A percentile compares a stretch with the other conserved stretches of the same genome.
phyloP scores from a whole-genome alignment of 2,329 filamentous ascomycete genomes.

The Aspergillus thermomutatus region DNA sequence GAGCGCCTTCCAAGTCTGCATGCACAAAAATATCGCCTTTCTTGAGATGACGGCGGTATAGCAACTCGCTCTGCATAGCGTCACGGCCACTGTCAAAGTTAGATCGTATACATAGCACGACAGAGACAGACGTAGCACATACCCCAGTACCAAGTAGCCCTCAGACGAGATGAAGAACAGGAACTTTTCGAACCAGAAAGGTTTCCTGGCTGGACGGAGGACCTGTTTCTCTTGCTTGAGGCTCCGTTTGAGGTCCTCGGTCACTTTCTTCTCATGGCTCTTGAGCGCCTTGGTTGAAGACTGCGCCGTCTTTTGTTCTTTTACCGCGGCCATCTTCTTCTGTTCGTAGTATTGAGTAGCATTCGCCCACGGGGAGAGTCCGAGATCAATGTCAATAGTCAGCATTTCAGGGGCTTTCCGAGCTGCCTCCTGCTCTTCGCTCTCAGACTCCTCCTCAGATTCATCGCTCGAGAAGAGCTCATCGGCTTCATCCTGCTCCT shows the following conservation, averaged over 20 bases:
- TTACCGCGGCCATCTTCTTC: constrained; percentile 75
- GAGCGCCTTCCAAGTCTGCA: constrained; percentile 80
- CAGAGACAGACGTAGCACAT: constrained; percentile 12
- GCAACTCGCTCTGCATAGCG: constrained; percentile 80
- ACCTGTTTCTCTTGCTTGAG: constrained; percentile 90
- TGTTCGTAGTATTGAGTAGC: constrained; percentile 90
- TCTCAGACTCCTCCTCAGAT: constrained; percentile 46
- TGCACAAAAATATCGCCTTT: constrained; percentile 92
- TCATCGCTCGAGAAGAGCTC: constrained; percentile 61
- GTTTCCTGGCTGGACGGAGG: constrained; percentile 75
- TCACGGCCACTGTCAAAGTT: constrained; percentile 63
- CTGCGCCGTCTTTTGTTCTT: constrained; percentile 80
- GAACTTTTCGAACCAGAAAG: constrained; percentile 97
- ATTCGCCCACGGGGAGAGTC: constrained; percentile 80
- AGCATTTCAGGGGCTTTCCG: constrained; percentile 46
- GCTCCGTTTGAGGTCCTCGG: constrained; percentile 77
- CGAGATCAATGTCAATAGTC: constrained; percentile 79
- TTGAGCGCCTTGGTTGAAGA: constrained; percentile 81
- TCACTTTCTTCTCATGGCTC: constrained; percentile 85
- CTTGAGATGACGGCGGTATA: constrained; percentile 82
- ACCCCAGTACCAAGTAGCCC: constrained; percentile 83
- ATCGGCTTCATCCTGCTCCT: constrained; percentile 63
- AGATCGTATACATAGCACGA: constrained; percentile 4
- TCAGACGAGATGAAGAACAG: constrained; percentile 93
- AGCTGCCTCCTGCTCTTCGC: constrained; percentile 22